Conservation (phyloP, 768 basidiomycete species). For the Calocybe cyanea region DNA sequence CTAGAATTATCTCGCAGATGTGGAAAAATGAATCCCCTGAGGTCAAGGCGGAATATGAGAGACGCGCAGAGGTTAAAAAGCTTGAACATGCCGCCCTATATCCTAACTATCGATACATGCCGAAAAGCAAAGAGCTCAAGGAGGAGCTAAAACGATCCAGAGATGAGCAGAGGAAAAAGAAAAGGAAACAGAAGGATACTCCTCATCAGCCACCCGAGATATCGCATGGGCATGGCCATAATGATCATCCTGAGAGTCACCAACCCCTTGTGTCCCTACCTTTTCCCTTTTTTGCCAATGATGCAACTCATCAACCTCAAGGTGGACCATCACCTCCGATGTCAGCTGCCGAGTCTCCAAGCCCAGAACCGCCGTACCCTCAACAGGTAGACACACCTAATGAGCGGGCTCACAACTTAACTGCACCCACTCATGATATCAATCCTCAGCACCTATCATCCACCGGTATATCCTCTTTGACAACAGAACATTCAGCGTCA, state of each 20-base stretch:
- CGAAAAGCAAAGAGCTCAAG: conserved; percentile 47
- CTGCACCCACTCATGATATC: not conserved
- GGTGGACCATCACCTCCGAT: conserved; percentile 50
- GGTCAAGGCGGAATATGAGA: conserved; percentile 49
- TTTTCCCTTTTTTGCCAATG: conserved; percentile 16
- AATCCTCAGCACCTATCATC: conserved; percentile 9
- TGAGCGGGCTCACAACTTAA: conserved; percentile 2
- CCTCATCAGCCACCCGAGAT: not conserved
- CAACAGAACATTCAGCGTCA: not conserved
- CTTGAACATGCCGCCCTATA: conserved; percentile 46
- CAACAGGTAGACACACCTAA: conserved; percentile 1
- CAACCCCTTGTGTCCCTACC: conserved; percentile 14
- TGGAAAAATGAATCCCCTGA: conserved; percentile 56
- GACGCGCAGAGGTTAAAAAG: conserved; percentile 49
- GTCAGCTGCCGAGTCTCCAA: conserved; percentile 48
- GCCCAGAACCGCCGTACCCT: conserved; percentile 17
- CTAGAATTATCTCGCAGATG: conserved; percentile 55
- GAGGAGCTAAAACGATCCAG: conserved; percentile 37
- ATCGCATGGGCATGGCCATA: not conserved
- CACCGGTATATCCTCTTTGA: not conserved
- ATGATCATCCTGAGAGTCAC: conserved; percentile 5
- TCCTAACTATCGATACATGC: conserved; percentile 56
- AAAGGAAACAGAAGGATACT: conserved; percentile 3
- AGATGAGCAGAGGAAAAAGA: conserved; percentile 23
- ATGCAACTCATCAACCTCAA: conserved; percentile 28